phyloP scores from a whole-genome alignment of 495 filamentous ascomycete species.

The Choiromyces venosus region DNA sequence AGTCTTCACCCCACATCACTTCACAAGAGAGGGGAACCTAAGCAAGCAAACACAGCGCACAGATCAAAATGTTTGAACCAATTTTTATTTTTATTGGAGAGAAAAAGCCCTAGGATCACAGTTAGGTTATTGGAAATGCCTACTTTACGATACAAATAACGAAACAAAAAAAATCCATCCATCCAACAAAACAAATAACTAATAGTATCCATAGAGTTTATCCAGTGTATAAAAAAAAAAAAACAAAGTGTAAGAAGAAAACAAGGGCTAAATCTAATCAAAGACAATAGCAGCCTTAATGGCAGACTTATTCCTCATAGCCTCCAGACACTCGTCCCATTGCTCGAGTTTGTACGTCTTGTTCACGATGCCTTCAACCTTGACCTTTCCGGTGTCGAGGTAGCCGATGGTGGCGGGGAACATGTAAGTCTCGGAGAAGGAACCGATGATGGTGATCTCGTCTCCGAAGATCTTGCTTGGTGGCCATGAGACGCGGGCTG shows the following conservation, averaged over 20 bases:
- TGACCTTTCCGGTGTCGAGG: slow-evolving; percentile 61
- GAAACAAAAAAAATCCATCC: slow-evolving; percentile 16
- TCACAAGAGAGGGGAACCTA: background rate
- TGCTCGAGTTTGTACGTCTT: slow-evolving; percentile 53
- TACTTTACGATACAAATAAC: background rate
- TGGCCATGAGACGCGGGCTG: slow-evolving; percentile 58
- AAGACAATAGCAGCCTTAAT: slow-evolving; percentile 70
- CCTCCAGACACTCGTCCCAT: slow-evolving; percentile 52
- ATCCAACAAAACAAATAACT: slow-evolving; percentile 14
- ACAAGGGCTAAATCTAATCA: slow-evolving; percentile 45
- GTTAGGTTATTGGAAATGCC: background rate
- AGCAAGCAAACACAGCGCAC: background rate
- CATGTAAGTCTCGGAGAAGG: slow-evolving; percentile 66
- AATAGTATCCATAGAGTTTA: background rate
- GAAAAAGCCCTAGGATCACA: too few species aligned
- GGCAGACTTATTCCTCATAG: slow-evolving; percentile 60
- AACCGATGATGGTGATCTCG: slow-evolving; percentile 66
- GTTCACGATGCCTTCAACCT: slow-evolving; percentile 54
- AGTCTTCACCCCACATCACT: background rate
- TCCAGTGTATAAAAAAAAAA: background rate
- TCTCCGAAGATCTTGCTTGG: slow-evolving; percentile 61
- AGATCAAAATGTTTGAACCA: background rate
- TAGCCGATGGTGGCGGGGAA: slow-evolving; percentile 68
- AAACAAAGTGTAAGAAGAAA: background rate
- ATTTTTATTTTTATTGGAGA: background rate